phyloP scores from a whole-genome alignment of 2,329 filamentous ascomycete species.

The Ceratocystis eucalypticola region DNA sequence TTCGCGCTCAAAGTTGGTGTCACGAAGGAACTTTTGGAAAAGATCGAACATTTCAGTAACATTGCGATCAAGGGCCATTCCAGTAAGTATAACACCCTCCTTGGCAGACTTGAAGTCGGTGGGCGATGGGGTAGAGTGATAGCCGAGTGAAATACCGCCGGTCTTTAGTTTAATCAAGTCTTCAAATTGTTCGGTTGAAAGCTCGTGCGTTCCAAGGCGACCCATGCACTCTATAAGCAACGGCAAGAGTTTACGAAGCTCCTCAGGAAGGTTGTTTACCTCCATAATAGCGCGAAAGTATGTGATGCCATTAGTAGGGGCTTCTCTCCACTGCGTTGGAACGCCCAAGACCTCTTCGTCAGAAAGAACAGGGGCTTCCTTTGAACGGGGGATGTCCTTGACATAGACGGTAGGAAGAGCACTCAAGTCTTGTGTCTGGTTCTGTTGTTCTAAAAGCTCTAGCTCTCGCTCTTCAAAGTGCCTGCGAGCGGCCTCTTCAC shows the following conservation, averaged over 20 bases:
- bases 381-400: conserved; percentile 70
- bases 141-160: conserved; percentile 72
- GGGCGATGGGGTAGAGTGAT: conserved; percentile 70
- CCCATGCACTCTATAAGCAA: conserved; percentile 87
- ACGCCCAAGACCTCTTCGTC: conserved; percentile 54
- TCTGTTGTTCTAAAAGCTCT: conserved; percentile 67
- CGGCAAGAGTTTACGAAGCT: conserved; percentile 71
- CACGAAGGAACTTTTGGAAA: conserved; percentile 62
- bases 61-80: conserved; percentile 80
- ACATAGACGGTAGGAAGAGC: conserved; percentile 81
- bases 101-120: conserved; percentile 53
- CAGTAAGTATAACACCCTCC: conserved; percentile 73
- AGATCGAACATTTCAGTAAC: conserved; percentile 84
- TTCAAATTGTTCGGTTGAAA: conserved; percentile 88
- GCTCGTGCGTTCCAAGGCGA: conserved; percentile 76
- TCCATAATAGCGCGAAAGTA: conserved; percentile 86
- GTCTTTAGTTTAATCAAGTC: conserved; percentile 94
- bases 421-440: conserved; percentile 70
- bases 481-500: conserved; percentile 55
- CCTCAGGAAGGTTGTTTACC: conserved; percentile 65
- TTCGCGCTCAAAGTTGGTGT: conserved; percentile 79
- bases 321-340: conserved; percentile 78
- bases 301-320: conserved; percentile 86
- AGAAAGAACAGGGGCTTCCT: conserved; percentile 45
- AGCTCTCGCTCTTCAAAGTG: conserved; percentile 66